Evolutionary conservation across 1,284 basidiomycete species (phyloP).

Genomic region (Boletus mariae): DNA sequence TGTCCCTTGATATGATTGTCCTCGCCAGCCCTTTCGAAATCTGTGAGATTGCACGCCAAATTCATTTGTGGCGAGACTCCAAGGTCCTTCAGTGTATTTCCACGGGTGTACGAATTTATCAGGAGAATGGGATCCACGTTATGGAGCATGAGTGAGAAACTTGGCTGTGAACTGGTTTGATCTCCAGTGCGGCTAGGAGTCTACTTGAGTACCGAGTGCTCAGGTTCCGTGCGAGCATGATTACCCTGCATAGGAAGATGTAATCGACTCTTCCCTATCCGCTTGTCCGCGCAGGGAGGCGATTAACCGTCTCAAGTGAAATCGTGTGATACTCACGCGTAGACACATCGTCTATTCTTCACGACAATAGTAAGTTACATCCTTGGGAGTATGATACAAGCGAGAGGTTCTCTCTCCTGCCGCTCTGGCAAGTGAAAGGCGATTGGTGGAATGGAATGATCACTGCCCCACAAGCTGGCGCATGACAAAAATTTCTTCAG

Average conservation of each 20-base stretch:
- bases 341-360: not conserved
- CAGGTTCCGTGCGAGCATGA: not conserved
- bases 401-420: not conserved
- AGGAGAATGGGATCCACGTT: not conserved
- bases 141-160: not conserved
- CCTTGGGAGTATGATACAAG: slow-evolving; percentile 8
- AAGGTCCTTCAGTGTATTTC: not conserved
- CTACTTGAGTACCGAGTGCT: not conserved
- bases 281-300: no score
- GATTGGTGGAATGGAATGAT: not conserved
- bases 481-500: slow-evolving; percentile 69
- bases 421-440: not conserved
- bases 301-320: not conserved
- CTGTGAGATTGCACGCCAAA: not conserved
- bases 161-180: not conserved
- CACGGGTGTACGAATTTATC: not conserved
- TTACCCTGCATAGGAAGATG: not conserved
- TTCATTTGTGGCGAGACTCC: not conserved
- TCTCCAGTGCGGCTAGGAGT: not conserved
- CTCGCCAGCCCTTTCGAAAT: not conserved
- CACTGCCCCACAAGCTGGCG: slow-evolving; percentile 47
- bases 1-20: not conserved
- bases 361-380: slow-evolving; percentile 4
- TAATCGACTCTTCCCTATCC: not conserved
- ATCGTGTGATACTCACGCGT: not conserved